phyloP scores from a whole-genome alignment of 495 filamentous ascomycete genomes.

The Aspergillus indologenus region DNA sequence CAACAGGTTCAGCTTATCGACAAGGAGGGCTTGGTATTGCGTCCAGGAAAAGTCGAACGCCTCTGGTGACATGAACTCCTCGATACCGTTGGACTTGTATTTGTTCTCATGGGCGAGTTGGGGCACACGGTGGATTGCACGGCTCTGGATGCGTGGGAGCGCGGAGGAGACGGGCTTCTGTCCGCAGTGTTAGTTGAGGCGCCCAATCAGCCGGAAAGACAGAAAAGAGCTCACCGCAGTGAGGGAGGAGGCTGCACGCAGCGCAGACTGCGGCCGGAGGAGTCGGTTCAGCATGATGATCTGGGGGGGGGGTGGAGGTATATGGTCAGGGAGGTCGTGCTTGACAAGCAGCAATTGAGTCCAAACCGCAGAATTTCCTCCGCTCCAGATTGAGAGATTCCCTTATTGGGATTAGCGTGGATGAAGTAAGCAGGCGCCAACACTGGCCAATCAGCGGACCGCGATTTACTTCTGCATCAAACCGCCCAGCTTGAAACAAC shows the following conservation, averaged over 20 bases:
- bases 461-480: slow-evolving; percentile 23
- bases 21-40: slow-evolving; percentile 69
- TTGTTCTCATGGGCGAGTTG: slow-evolving; percentile 51
- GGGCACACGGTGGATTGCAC: slow-evolving; percentile 56
- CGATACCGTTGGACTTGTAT: slow-evolving; percentile 58
- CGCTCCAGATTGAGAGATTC: slow-evolving; percentile 20
- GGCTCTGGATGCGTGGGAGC: slow-evolving; percentile 42
- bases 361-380: slow-evolving; percentile 40
- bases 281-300: slow-evolving; percentile 52
- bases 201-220: neutral
- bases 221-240: slow-evolving; percentile 28
- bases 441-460: slow-evolving; percentile 30
- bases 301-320: slow-evolving; percentile 13
- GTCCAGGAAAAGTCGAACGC: slow-evolving; percentile 77
- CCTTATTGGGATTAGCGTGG: slow-evolving; percentile 30
- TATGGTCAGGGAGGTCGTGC: slow-evolving; percentile 12
- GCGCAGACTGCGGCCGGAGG: slow-evolving; percentile 48
- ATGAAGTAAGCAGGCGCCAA: slow-evolving; percentile 31
- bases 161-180: slow-evolving; percentile 44
- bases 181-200: slow-evolving; percentile 20
- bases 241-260: slow-evolving; percentile 41
- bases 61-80: slow-evolving; percentile 60
- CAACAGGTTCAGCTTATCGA: slow-evolving; percentile 71
- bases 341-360: slow-evolving; percentile 12
- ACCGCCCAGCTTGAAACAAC: neutral